Evolutionary conservation across 768 basidiomycete genomes (phyloP).

Genomic region (Pisolithus albus): DNA sequence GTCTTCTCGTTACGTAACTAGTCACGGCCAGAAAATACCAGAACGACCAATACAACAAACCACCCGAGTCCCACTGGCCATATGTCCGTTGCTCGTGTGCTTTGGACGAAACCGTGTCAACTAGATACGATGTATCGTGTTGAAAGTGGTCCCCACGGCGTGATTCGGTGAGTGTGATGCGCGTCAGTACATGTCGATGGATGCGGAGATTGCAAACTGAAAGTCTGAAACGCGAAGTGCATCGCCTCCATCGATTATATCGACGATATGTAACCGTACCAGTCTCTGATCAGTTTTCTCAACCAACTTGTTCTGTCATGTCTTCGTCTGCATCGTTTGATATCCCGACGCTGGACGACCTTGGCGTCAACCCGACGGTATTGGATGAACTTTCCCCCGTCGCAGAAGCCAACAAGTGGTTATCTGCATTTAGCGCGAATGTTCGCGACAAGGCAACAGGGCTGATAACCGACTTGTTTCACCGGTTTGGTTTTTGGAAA

Average conservation of each 20-base stretch:
- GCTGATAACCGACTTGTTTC: conserved; percentile 11
- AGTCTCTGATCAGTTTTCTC: not conserved
- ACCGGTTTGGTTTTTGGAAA: conserved; percentile 36
- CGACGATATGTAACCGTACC: not conserved
- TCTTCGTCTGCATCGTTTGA: conserved; percentile 9
- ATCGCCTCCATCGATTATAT: too few relatives aligned
- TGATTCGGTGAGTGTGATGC: too few relatives aligned
- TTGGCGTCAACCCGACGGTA: conserved; percentile 10
- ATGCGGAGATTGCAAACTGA: too few relatives aligned
- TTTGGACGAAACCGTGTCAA: too few relatives aligned
- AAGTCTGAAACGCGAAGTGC: too few relatives aligned
- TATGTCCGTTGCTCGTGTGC: too few relatives aligned
- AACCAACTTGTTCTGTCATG: not conserved
- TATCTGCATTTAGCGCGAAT: conserved; percentile 10
- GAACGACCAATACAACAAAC: not conserved
- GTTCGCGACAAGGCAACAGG: conserved; percentile 2
- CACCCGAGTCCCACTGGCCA: too few relatives aligned
- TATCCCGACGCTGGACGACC: conserved; percentile 15
- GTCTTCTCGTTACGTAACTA: too few relatives aligned
- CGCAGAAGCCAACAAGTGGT: conserved; percentile 12
- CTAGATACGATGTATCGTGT: too few relatives aligned
- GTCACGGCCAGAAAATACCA: not conserved
- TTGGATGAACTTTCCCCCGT: conserved; percentile 7
- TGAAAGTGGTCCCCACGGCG: too few relatives aligned
- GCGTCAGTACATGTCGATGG: too few relatives aligned